Evolutionary conservation across 768 basidiomycete species (phyloP), one percentile per base, ranked within the genome.

Genomic region (Mycena kentingensis): DNA sequence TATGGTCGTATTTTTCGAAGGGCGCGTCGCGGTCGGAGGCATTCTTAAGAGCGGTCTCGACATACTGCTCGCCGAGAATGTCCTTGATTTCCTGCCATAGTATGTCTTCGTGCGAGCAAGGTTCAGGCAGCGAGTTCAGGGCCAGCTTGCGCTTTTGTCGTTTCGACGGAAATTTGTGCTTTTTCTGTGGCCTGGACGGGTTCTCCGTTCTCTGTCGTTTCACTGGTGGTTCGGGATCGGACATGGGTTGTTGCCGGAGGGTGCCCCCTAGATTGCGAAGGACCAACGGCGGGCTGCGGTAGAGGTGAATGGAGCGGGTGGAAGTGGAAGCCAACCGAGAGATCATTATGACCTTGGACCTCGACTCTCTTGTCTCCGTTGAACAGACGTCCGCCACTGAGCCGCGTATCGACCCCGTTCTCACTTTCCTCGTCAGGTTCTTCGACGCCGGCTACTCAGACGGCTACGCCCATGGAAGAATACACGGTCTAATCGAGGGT

Each of bases 401-500:
- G 10, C 18, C 31, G 27, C 25, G 18, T 5, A 11, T 43, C 37
- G 36, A 21, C 41, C 42, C 22, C n/a, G 18, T 13, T 41, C 21
- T 25, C 5, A 32, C 11, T 21, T 54, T 57, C 48, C 56, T 21
- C 10, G n/a, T 43, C 60, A 92, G 90, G 39, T 96, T 95, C 71
- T 97, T 88, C 67, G 79, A 87, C 49, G 65, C 76, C 3, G 96
- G 95, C 8, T 88, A 88, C 65, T 61, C 77, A 53, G 85, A 87
- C 49, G 95, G 96, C 2, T 82, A 80, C 64, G 84, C 77, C 0
- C 96, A 98, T 67, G 96, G 96, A 1, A 79, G 85, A 34, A 82
- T 94, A 5, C 94, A 96, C 61, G 94, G 96, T 2, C 70, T 90
- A 22, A 92, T 93, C 55, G 93, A 99, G 67, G 96, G 96, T 8